A percentile compares a stretch with the other conserved stretches of the same genome.
phyloP scores from a whole-genome alignment of 148 eudicot species.

The Limonium bicolor region DNA sequence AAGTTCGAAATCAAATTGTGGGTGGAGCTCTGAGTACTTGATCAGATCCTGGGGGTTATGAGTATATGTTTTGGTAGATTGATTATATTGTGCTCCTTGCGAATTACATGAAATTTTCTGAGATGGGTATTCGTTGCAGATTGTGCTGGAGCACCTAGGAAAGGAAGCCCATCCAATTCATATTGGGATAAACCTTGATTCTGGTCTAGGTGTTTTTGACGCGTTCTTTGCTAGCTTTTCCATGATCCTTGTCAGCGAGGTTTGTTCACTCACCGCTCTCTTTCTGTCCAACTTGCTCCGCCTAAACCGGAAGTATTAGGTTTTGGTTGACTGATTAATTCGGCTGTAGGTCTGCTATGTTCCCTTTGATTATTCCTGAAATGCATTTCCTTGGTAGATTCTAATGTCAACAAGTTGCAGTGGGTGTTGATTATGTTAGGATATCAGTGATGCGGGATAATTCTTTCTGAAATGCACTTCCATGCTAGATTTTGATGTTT shows the following conservation, averaged over 20 bases:
- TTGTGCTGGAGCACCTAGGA: slow-evolving; percentile 42
- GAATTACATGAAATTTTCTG: not conserved
- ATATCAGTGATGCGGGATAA: too few relatives aligned
- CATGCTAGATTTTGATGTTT: too few relatives aligned
- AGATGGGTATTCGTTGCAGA: slow-evolving; percentile 20
- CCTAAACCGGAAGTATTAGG: not conserved
- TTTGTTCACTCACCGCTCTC: slow-evolving; percentile 28
- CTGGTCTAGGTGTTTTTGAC: slow-evolving; percentile 74
- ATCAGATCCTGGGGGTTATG: too few relatives aligned
- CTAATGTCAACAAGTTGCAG: too few relatives aligned
- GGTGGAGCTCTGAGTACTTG: too few relatives aligned
- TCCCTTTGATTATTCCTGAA: too few relatives aligned
- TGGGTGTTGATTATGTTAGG: too few relatives aligned
- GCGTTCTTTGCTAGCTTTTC: slow-evolving; percentile 93
- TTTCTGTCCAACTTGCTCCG: not conserved
- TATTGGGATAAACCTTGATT: slow-evolving; percentile 47
- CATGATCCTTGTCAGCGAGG: slow-evolving; percentile 98
- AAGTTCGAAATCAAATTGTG: too few relatives aligned
- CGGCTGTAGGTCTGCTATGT: not conserved
- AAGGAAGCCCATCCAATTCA: slow-evolving; percentile 32
- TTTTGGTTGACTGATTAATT: not conserved
- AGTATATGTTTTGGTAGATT: too few relatives aligned
- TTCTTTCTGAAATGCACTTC: too few relatives aligned
- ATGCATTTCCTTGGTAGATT: too few relatives aligned
- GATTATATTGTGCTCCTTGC: too few relatives aligned